phyloP scores from a whole-genome alignment of 2,329 filamentous ascomycete species.

The Neonectria coccinea region DNA sequence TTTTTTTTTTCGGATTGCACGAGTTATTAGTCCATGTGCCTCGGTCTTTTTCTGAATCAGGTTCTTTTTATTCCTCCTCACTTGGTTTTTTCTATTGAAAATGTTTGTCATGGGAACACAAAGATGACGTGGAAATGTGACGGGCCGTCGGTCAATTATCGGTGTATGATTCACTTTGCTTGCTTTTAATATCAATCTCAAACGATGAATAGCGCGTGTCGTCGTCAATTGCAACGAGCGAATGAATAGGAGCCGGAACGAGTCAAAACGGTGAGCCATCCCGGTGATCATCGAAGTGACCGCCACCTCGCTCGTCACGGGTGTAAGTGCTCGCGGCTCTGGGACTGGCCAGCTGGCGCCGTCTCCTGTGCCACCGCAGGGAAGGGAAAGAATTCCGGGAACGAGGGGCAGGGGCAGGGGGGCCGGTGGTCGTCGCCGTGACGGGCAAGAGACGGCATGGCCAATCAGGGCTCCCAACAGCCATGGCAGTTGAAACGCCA shows the following conservation, averaged over 20 bases:
- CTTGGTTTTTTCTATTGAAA: background rate
- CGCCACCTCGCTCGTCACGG: conserved; percentile 26
- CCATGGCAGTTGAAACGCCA: conserved; percentile 38
- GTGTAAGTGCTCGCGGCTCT: conserved; percentile 29
- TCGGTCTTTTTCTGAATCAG: background rate
- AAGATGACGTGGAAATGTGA: conserved; percentile 1
- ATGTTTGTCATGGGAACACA: conserved; percentile 12
- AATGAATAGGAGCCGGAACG: conserved; percentile 10
- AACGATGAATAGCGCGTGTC: conserved; percentile 17
- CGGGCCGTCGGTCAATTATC: conserved; percentile 10
- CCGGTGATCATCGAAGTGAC: conserved; percentile 13
- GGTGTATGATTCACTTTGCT: background rate
- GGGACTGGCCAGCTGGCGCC: conserved; percentile 34
- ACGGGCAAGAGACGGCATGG: conserved; percentile 20
- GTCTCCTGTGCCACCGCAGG: conserved; percentile 9
- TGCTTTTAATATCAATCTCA: conserved; percentile 11
- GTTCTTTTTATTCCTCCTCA: conserved; percentile 8
- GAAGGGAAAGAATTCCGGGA: conserved; percentile 8
- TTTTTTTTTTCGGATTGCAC: conserved; percentile 6
- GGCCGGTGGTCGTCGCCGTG: conserved; percentile 20
- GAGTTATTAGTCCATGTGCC: conserved; percentile 7
- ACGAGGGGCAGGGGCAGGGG: conserved; percentile 30
- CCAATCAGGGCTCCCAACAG: conserved; percentile 34
- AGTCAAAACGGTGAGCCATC: conserved; percentile 24
- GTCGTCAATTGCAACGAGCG: conserved; percentile 14